Percentiles rank a stretch among this genome's conserved stretches.
Conservation (phyloP, 164 flowering plant species). For the Cinnamomum micranthum region DNA sequence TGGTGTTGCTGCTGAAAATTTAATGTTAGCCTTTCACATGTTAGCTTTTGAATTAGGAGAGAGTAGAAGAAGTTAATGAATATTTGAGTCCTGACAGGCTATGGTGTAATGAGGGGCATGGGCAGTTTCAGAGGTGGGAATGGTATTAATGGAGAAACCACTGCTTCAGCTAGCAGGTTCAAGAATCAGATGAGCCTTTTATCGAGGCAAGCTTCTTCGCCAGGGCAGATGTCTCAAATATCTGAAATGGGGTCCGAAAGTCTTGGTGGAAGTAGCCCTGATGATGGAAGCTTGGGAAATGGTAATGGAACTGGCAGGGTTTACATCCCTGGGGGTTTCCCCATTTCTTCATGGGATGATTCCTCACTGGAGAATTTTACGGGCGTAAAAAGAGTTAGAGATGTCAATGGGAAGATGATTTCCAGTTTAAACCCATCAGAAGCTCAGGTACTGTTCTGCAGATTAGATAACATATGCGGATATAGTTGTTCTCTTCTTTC, state of each 20-base stretch:
- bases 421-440: conserved; percentile 39
- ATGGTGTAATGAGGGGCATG: conserved; percentile 43
- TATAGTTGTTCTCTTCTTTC: not conserved
- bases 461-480: not conserved
- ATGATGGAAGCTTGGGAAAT: conserved; percentile 30
- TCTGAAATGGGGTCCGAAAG: conserved; percentile 41
- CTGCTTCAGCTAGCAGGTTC: conserved; percentile 38
- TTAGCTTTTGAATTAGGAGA: not conserved
- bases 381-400: conserved; percentile 33
- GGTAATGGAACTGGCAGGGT: conserved; percentile 14
- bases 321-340: conserved; percentile 36
- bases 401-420: conserved; percentile 29
- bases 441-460: conserved; percentile 32
- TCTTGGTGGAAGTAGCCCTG: conserved; percentile 27
- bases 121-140: conserved; percentile 39
- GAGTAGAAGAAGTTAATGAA: not conserved
- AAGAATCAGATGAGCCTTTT: conserved; percentile 37
- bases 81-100: conserved; percentile 36
- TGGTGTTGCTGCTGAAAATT: too few species aligned
- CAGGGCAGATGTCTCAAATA: conserved; percentile 45
- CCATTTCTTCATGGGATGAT: conserved; percentile 63
- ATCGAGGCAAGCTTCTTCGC: conserved; percentile 35
- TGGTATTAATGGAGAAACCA: conserved; percentile 29
- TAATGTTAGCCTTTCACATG: too few species aligned
- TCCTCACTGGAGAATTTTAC: conserved; percentile 34